phyloP scores from a whole-genome alignment of 345 rosid genomes.

The Brassica incana region DNA sequence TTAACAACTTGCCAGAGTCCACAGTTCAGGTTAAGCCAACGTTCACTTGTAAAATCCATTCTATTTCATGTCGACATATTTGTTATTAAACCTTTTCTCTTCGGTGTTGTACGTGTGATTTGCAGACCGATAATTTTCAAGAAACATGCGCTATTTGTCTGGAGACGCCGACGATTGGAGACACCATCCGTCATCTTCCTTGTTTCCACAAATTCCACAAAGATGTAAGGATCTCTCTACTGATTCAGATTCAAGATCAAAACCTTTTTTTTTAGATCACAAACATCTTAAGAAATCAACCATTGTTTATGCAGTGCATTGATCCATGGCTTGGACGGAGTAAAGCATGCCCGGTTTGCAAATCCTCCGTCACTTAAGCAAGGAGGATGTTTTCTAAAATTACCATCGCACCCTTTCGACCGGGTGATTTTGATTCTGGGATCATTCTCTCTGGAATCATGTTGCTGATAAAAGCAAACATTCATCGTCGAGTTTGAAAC shows the following conservation, averaged over 20 bases:
- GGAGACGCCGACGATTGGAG: constrained; percentile 75
- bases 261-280: background rate
- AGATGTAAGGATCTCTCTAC: constrained; percentile 49
- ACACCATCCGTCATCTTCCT: constrained; percentile 87
- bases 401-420: background rate
- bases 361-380: background rate
- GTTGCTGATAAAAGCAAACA: background rate
- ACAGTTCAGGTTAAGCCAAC: constrained; percentile 53
- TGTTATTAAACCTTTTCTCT: background rate
- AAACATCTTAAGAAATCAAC: background rate
- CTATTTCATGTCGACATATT: background rate
- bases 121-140: constrained; percentile 61
- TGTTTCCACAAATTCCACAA: constrained; percentile 98
- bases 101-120: background rate
- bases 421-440: background rate
- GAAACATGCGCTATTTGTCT: constrained; percentile 87
- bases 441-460: background rate
- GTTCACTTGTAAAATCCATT: constrained; percentile 1
- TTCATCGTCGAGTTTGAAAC: background rate
- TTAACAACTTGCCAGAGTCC: constrained; percentile 78
- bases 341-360: constrained; percentile 80
- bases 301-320: constrained; percentile 68
- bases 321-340: constrained; percentile 90
- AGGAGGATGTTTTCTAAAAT: background rate
- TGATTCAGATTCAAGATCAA: constrained; percentile 1